phyloP scores from a whole-genome alignment of 495 filamentous ascomycete genomes.

The Trichocladium uniseriatum region DNA sequence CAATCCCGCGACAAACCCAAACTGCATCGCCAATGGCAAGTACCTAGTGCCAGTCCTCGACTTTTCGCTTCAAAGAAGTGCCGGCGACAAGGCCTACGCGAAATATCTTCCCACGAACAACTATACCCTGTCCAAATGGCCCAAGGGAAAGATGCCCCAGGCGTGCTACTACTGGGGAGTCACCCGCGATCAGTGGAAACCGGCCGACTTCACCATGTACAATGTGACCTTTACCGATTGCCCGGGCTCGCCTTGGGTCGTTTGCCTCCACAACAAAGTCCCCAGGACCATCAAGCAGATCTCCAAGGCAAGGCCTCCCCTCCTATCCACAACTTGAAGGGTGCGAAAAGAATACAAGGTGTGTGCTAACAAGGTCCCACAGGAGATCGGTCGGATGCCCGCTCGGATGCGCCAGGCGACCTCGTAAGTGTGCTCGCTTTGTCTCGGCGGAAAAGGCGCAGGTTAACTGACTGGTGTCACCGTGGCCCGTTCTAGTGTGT shows the following conservation, averaged over 20 bases:
- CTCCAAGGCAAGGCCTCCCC: not conserved
- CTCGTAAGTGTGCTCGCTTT: not conserved
- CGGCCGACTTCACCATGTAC: constrained; percentile 9
- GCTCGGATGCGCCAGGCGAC: not conserved
- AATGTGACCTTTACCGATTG: constrained; percentile 18
- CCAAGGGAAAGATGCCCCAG: constrained; percentile 11
- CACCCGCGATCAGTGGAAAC: constrained; percentile 3
- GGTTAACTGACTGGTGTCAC: too few species aligned
- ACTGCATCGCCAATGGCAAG: constrained; percentile 12
- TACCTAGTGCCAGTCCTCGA: constrained; percentile 10
- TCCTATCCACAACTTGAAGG: too few species aligned
- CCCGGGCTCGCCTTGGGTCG: constrained; percentile 1
- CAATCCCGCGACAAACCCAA: not conserved
- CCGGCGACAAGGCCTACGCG: constrained; percentile 4
- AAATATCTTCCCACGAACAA: constrained; percentile 5
- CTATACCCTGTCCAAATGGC: constrained; percentile 10
- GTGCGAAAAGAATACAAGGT: too few species aligned
- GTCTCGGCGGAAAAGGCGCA: too few species aligned
- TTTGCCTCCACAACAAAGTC: constrained; percentile 1
- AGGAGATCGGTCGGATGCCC: constrained; percentile 7
- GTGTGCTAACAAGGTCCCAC: not conserved
- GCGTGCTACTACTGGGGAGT: constrained; percentile 14
- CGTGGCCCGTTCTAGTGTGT: too few species aligned
- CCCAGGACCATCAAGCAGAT: constrained; percentile 6
- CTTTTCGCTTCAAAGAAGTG: constrained; percentile 2